Percentiles rank a stretch among this genome's conserved stretches.
Conservation (phyloP, 495 filamentous ascomycete species). For the Talaromyces trachyspermus region DNA sequence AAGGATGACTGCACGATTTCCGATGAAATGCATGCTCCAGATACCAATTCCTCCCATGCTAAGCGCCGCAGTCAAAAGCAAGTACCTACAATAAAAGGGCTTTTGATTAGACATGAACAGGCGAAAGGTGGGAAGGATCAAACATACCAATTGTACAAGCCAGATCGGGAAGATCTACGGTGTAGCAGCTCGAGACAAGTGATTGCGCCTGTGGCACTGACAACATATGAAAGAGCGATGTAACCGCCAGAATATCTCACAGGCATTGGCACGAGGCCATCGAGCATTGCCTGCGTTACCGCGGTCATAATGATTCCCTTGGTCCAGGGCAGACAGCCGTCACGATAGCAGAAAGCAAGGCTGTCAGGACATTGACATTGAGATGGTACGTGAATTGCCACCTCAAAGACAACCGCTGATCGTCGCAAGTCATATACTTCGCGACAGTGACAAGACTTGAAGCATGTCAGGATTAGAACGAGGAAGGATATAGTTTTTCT, state of each 20-base stretch:
- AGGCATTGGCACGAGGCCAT: conserved; percentile 6
- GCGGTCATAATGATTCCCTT: neutral
- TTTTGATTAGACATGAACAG: neutral
- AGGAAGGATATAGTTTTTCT: no score
- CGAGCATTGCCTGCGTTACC: conserved; percentile 1
- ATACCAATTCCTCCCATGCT: conserved; percentile 81
- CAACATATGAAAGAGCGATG: conserved; percentile 66
- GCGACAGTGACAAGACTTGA: no score
- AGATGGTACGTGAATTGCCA: no score
- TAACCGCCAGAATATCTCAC: conserved; percentile 52
- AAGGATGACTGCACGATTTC: conserved; percentile 71
- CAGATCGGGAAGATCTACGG: conserved; percentile 58
- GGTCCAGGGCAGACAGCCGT: no score
- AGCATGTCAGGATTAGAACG: no score
- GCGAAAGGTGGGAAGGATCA: neutral
- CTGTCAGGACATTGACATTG: no score
- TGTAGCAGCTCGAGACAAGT: conserved; percentile 80
- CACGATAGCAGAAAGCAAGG: no score
- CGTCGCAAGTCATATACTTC: no score
- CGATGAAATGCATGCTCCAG: conserved; percentile 81
- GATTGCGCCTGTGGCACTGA: conserved; percentile 68
- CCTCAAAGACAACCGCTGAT: no score
- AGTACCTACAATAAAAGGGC: conserved; percentile 53
- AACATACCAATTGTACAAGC: conserved; percentile 61
- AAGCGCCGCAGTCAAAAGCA: conserved; percentile 62